These are phyloP conservation scores for Tuber indicum DNA, from an alignment of 495 filamentous ascomycete species.

Conservation along the genomic window DNA sequence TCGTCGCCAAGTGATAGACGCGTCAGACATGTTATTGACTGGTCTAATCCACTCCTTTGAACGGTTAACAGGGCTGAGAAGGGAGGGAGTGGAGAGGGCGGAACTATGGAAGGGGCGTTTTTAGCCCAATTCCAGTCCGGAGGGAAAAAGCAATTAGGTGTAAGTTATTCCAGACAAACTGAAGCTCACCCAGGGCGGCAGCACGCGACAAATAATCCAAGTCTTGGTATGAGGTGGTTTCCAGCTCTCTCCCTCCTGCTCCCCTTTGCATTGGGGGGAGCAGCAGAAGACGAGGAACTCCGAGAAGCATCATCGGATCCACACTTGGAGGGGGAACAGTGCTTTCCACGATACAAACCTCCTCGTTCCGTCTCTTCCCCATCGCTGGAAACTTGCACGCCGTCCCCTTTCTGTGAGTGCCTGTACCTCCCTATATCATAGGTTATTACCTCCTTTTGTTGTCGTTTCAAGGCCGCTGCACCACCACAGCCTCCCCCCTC, in stretches of 20 bases:
- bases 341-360: neutral
- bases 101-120: neutral
- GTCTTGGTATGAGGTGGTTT: neutral
- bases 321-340: neutral
- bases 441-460: neutral
- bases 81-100: too few relatives aligned
- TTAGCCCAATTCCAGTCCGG: neutral
- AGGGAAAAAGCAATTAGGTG: neutral
- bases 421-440: neutral
- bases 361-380: neutral
- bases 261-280: neutral
- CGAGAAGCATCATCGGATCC: neutral
- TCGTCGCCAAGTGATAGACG: neutral
- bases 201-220: neutral
- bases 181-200: conserved; percentile 1
- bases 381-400: neutral
- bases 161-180: neutral
- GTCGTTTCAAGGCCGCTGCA: conserved; percentile 2
- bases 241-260: neutral
- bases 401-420: neutral
- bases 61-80: neutral
- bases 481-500: conserved; percentile 1
- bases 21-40: neutral
- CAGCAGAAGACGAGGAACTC: neutral
- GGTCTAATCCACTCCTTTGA: neutral